A percentile compares a stretch with the other conserved stretches of the same genome.
These are phyloP conservation scores for Starmerella roubikii DNA, from an alignment of 805 yeast genomes.

Conservation along the genomic window DNA sequence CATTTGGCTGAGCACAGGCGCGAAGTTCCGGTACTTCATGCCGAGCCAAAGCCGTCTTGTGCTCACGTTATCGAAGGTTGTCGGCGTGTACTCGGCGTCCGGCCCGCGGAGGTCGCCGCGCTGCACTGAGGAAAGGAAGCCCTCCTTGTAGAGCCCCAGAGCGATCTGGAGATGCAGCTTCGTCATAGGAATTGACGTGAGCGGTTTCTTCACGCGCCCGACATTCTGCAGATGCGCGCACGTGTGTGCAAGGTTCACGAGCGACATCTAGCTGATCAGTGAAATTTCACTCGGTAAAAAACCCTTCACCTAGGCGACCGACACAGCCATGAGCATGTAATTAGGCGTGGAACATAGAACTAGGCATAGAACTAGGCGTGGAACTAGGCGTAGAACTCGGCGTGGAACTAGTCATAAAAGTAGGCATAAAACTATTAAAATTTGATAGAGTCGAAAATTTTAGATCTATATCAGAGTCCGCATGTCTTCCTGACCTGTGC, in stretches of 20 bases:
- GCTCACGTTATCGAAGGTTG: conserved; percentile 74
- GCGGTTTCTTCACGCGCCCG: conserved; percentile 53
- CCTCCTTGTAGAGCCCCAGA: conserved; percentile 76
- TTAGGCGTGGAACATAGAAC: no score
- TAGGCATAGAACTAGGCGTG: no score
- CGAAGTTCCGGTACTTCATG: conserved; percentile 69
- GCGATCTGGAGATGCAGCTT: conserved; percentile 74
- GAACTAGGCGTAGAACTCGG: no score
- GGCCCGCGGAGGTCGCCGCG: conserved; percentile 80
- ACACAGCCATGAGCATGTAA: no score
- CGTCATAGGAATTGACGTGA: conserved; percentile 73
- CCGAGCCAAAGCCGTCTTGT: conserved; percentile 86
- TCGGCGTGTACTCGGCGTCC: conserved; percentile 43
- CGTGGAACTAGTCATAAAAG: no score
- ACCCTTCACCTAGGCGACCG: no score
- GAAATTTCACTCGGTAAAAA: no score
- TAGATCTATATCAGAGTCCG: no score
- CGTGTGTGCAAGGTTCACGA: conserved; percentile 68
- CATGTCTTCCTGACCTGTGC: no score
- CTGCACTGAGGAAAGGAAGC: conserved; percentile 71
- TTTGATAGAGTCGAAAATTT: no score
- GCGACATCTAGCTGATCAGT: conserved; percentile 68
- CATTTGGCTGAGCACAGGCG: conserved; percentile 61
- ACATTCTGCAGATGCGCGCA: conserved; percentile 87
- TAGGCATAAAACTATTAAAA: no score